Percentiles rank a stretch among this genome's conserved stretches.
Conservation (phyloP, 2,329 filamentous ascomycete genomes). For the Stagonosporopsis cucurbitacearum region DNA sequence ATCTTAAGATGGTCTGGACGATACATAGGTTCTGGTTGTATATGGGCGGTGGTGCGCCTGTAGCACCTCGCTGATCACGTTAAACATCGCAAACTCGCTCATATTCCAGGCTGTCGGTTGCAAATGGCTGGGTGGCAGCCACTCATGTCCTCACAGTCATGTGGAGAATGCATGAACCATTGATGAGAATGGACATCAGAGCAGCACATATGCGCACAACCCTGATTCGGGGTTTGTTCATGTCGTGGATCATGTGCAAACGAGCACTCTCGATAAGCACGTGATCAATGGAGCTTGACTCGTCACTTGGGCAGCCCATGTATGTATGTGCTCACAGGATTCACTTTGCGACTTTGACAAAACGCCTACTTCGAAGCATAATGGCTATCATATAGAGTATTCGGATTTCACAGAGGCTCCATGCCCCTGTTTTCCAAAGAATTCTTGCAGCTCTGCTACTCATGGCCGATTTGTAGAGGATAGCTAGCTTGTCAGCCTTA, state of each 20-base stretch:
- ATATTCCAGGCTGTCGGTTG: conserved; percentile 13
- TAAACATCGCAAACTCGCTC: conserved; percentile 34
- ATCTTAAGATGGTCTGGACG: background rate
- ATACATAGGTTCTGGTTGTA: conserved; percentile 2
- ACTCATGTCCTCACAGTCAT: background rate
- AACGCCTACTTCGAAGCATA: background rate
- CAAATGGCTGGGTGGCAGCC: background rate
- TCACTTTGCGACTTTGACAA: background rate
- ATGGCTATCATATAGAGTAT: background rate
- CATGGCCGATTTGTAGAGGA: background rate
- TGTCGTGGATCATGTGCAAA: background rate
- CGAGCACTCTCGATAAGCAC: background rate
- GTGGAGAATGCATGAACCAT: background rate
- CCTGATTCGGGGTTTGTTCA: background rate
- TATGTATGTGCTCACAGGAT: too few relatives aligned
- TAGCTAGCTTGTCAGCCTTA: conserved; percentile 25
- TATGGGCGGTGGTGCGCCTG: background rate
- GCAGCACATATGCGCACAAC: background rate
- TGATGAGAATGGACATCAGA: background rate
- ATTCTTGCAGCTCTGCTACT: background rate
- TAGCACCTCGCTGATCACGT: conserved; percentile 17
- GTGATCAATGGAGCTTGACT: background rate
- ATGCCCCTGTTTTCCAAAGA: background rate
- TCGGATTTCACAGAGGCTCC: background rate
- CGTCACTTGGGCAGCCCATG: too few relatives aligned